Percentiles rank a stretch among this genome's conserved stretches.
Conservation (phyloP, 139 green algal species). For the Chlorella sp. region DNA sequence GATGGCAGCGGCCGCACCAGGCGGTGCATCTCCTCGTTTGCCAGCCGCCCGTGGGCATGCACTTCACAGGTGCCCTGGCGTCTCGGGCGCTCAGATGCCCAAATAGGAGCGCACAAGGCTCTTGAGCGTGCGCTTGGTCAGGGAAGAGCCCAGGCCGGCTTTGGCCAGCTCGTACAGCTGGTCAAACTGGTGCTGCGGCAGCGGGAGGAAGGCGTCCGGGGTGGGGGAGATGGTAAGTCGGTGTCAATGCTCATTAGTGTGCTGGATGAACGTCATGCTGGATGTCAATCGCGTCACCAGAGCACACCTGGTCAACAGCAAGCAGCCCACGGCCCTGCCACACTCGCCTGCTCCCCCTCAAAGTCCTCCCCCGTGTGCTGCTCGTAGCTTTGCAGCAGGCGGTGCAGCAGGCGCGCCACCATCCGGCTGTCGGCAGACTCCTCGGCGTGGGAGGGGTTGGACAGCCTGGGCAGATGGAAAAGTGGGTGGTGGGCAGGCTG, state of each 20-base stretch:
- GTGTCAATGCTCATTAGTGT: no score
- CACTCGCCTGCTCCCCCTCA: not conserved
- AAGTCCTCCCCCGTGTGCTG: not conserved
- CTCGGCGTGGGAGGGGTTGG: not conserved
- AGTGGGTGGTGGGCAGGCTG: not conserved
- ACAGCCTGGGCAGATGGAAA: not conserved
- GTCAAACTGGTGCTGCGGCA: not conserved
- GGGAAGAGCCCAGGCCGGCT: not conserved
- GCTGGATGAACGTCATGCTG: no score
- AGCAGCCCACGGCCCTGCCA: no score
- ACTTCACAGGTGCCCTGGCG: no score
- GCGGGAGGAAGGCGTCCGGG: no score
- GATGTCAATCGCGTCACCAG: no score
- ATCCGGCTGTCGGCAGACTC: not conserved
- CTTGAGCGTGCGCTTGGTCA: not conserved
- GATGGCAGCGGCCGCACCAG: no score
- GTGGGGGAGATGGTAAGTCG: no score
- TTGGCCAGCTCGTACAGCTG: conserved; percentile 4
- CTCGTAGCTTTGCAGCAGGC: conserved; percentile 11
- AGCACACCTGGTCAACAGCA: no score
- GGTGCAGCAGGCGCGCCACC: not conserved
- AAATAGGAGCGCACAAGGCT: conserved; percentile 10
- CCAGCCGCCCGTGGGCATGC: no score
- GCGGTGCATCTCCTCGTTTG: no score
- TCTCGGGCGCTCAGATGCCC: not conserved